These are phyloP conservation scores for Amphirosellinia nigrospora DNA, from an alignment of 495 filamentous ascomycete species.

Conservation along the genomic window DNA sequence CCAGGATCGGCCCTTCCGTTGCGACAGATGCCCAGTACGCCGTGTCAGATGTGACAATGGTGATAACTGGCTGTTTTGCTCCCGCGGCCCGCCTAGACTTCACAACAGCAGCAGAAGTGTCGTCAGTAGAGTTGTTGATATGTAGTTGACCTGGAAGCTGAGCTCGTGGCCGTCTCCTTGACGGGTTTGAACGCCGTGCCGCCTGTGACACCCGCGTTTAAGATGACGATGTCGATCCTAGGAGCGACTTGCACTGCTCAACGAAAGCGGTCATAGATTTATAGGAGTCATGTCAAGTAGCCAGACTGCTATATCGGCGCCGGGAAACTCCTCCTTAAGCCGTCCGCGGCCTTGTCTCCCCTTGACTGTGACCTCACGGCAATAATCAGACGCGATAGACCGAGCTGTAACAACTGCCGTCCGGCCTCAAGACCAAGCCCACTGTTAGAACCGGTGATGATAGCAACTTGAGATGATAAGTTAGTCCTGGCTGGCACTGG, in stretches of 20 bases:
- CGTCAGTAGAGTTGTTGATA: slow-evolving; percentile 52
- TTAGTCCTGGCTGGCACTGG: slow-evolving; percentile 30
- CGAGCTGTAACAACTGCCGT: slow-evolving; percentile 53
- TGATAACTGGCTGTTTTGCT: slow-evolving; percentile 41
- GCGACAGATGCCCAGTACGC: slow-evolving; percentile 40
- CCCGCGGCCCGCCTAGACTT: slow-evolving; percentile 40
- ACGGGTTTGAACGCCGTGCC: slow-evolving; percentile 36
- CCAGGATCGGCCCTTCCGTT: slow-evolving; percentile 41
- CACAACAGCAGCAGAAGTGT: slow-evolving; percentile 53
- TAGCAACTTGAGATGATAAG: slow-evolving; percentile 49
- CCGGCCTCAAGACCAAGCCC: slow-evolving; percentile 61
- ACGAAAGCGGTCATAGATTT: slow-evolving; percentile 52
- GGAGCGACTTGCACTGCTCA: slow-evolving; percentile 44
- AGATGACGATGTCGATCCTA: slow-evolving; percentile 53
- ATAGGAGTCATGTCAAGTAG: slow-evolving; percentile 57
- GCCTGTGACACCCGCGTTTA: slow-evolving; percentile 56
- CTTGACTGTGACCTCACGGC: slow-evolving; percentile 56
- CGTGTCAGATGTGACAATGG: slow-evolving; percentile 48
- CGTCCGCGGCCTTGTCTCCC: slow-evolving; percentile 50
- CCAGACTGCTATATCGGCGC: slow-evolving; percentile 51
- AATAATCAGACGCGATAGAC: slow-evolving; percentile 56
- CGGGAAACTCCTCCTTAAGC: slow-evolving; percentile 44
- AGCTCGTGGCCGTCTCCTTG: slow-evolving; percentile 53
- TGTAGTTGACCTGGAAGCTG: slow-evolving; percentile 49
- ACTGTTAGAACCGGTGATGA: slow-evolving; percentile 62